Base-by-base conservation (phyloP, 352 stramenopile genomes). In the Globisporangium paddicum region DNA sequence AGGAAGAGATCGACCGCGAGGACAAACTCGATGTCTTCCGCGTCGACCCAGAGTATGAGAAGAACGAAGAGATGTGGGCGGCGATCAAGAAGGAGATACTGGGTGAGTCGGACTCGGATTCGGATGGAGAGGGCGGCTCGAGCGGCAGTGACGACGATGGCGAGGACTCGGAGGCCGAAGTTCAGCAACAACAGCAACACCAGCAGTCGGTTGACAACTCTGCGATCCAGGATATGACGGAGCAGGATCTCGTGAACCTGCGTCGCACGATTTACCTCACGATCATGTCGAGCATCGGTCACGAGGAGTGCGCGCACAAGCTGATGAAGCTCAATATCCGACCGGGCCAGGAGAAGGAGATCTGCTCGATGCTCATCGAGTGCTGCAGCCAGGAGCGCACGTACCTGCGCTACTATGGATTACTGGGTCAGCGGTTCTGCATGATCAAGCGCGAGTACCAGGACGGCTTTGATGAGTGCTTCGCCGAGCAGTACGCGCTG, bases 251-350 rank as follows among this genome's bases (percentile, higher is more conserved):
- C 21, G 95, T 99, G 55, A 98, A 99, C 71, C 71, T 99, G 50
- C 91, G 97, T 9, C 86, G 97, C 37, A 99, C 96, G 25, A 99
- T 99, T 62, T 99, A 99, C 71, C 70, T 99, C 55, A 99, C 97
- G 10, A 99, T 99, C 72, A 99, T 99, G 97, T 99, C 93, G 25
- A 98, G 90, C 69, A 96, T 98, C 19, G 96, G 91, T 5, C 98
- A 99, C 74, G 98, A 99, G 78, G 98, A 99, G 71, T 99, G 95
- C 59, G 93, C 93, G 10, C 98, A 99, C 84, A 99, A 99, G 73
- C 78, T 99, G 19, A 86, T 98, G 47, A 98, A 98, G 71, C 83
- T 99, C 51, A 91, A 98, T 64, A 98, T 99, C 57, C 95, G 94
- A 9, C 70, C 86, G 7, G 97, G 97, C 6, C 87, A 98, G 45